Conservation (phyloP, 2,329 filamentous ascomycete genomes). For the Sphaerulina vaccinii region DNA sequence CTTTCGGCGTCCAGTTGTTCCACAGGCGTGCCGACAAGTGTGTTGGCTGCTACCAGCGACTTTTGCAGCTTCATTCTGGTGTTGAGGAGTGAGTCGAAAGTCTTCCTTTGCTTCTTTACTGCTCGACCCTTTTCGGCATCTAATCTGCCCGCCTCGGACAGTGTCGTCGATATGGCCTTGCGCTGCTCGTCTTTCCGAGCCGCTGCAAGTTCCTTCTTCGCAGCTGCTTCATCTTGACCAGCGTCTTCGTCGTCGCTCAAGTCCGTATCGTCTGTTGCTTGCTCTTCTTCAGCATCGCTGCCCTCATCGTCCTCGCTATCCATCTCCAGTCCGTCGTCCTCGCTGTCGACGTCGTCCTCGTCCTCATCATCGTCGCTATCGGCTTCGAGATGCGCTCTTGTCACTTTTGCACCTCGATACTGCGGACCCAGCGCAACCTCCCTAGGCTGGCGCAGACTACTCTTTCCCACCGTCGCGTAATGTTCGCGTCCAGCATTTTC, state of each 20-base stretch:
- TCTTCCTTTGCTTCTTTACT: slow-evolving; percentile 79
- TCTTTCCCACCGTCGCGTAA: slow-evolving; percentile 79
- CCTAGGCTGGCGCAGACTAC: slow-evolving; percentile 74
- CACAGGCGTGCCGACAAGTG: slow-evolving; percentile 50
- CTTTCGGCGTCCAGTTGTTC: slow-evolving; percentile 42
- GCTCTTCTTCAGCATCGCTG: slow-evolving; percentile 37
- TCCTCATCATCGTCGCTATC: slow-evolving; percentile 53
- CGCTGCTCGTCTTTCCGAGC: slow-evolving; percentile 48
- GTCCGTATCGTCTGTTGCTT: slow-evolving; percentile 47
- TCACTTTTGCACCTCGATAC: slow-evolving; percentile 76
- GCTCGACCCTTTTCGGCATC: slow-evolving; percentile 84
- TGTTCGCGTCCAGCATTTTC: slow-evolving; percentile 73
- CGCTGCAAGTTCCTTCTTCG: slow-evolving; percentile 66
- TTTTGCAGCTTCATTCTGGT: slow-evolving; percentile 91
- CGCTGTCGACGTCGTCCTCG: slow-evolving; percentile 45
- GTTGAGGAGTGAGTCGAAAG: slow-evolving; percentile 86
- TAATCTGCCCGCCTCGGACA: slow-evolving; percentile 66
- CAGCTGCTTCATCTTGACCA: slow-evolving; percentile 52
- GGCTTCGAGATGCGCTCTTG: slow-evolving; percentile 63
- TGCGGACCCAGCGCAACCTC: slow-evolving; percentile 69
- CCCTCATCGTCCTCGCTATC: slow-evolving; percentile 42
- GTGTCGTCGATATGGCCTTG: slow-evolving; percentile 62
- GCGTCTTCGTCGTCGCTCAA: slow-evolving; percentile 43
- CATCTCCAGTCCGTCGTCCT: slow-evolving; percentile 11
- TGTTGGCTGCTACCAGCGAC: slow-evolving; percentile 77